These are phyloP conservation scores for Gossypium trilobum DNA, from an alignment of 441 rosid species.

Conservation along the genomic window DNA sequence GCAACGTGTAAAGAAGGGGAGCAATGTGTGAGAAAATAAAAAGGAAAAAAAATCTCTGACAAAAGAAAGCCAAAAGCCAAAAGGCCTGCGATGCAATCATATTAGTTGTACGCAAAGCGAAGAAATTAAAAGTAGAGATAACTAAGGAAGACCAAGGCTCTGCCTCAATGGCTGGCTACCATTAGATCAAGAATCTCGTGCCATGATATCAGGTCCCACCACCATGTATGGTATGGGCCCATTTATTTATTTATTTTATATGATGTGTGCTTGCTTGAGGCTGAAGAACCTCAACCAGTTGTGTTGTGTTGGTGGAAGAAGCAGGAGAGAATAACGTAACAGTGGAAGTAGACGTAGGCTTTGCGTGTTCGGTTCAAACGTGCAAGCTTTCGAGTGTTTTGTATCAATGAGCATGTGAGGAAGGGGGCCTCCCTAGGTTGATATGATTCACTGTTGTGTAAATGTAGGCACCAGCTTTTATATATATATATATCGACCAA, in stretches of 20 bases:
- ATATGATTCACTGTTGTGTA: slow-evolving; percentile 39
- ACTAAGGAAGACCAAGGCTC: slow-evolving; percentile 24
- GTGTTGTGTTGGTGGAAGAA: slow-evolving; percentile 3
- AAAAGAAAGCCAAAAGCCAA: slow-evolving; percentile 7
- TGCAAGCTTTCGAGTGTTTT: slow-evolving; percentile 36
- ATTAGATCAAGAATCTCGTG: slow-evolving; percentile 27
- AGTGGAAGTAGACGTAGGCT: slow-evolving; percentile 38
- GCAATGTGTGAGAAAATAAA: neutral
- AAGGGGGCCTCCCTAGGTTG: slow-evolving; percentile 22
- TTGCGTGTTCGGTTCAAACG: slow-evolving; percentile 44
- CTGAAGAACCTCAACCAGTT: slow-evolving; percentile 6
- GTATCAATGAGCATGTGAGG: neutral
- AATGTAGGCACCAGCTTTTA: slow-evolving; percentile 21
- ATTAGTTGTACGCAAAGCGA: slow-evolving; percentile 26
- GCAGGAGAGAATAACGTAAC: slow-evolving; percentile 33
- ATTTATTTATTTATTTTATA: slow-evolving; percentile 2
- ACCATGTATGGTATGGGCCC: neutral
- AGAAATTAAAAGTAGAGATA: slow-evolving; percentile 26
- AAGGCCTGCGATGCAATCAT: slow-evolving; percentile 51
- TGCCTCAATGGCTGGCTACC: slow-evolving; percentile 22
- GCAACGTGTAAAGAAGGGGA: slow-evolving; percentile 16
- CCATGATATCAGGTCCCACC: slow-evolving; percentile 27
- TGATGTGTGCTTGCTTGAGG: neutral
- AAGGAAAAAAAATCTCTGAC: slow-evolving; percentile 5
- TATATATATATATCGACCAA: neutral